Percentiles rank a stretch among this genome's conserved stretches.
Conservation (phyloP, 306 rosid species). For the Corylus avellana region DNA sequence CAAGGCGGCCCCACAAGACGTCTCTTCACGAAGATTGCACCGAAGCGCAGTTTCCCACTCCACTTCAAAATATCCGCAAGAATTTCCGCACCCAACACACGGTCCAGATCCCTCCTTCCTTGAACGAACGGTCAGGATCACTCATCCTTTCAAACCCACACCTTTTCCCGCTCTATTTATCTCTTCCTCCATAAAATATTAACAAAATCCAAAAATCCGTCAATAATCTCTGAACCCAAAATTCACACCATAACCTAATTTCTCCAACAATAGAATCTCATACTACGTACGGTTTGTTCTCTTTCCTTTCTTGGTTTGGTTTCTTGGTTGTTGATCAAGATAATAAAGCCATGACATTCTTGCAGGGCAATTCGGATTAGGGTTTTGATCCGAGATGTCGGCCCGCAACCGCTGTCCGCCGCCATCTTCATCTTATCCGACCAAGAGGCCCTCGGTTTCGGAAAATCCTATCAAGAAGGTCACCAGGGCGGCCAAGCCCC, state of each 20-base stretch:
- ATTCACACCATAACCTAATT: conserved; percentile 14
- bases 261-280: conserved; percentile 6
- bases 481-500: conserved; percentile 30
- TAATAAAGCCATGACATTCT: conserved; percentile 16
- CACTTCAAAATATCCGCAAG: neutral
- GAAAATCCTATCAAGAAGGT: conserved; percentile 30
- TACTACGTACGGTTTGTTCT: neutral
- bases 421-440: conserved; percentile 21
- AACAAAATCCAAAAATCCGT: neutral
- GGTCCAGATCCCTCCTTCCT: conserved; percentile 16
- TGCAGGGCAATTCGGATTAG: conserved; percentile 26
- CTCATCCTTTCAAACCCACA: conserved; percentile 9
- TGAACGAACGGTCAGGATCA: conserved; percentile 26
- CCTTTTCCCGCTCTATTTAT: conserved; percentile 30
- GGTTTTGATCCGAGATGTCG: conserved; percentile 41
- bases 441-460: conserved; percentile 27
- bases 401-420: conserved; percentile 22
- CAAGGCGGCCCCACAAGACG: neutral
- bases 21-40: neutral
- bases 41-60: neutral
- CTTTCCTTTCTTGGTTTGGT: neutral
- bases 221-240: conserved; percentile 17
- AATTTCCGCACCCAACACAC: conserved; percentile 1
- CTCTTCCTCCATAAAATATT: neutral
- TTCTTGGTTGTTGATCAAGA: neutral